A percentile compares a stretch with the other conserved stretches of the same genome.
Evolutionary conservation across 768 basidiomycete species (phyloP).

Genomic region (Ramaria rubella): DNA sequence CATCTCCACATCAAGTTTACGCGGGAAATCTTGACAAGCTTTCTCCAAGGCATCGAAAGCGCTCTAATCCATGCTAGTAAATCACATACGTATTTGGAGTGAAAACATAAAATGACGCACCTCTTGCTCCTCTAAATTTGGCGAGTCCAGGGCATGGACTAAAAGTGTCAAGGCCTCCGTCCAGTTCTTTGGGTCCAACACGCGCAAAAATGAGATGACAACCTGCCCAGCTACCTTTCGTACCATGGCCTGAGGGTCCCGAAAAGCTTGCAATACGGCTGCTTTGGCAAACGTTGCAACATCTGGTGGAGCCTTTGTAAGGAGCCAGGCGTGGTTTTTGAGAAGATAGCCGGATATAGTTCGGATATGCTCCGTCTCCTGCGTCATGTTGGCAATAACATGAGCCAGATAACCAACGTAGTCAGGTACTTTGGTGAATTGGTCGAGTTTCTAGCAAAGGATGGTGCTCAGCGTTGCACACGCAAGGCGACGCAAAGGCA

Average conservation of each 20-base stretch:
- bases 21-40: conserved; percentile 94
- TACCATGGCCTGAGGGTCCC: conserved; percentile 76
- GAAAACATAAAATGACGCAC: conserved; percentile 40
- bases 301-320: conserved; percentile 58
- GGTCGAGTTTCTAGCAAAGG: conserved; percentile 69
- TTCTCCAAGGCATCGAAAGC: conserved; percentile 93
- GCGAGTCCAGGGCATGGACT: conserved; percentile 69
- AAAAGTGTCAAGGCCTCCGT: conserved; percentile 88
- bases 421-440: conserved; percentile 81
- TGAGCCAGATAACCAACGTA: conserved; percentile 95
- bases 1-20: conserved; percentile 91
- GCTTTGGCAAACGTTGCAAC: conserved; percentile 70
- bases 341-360: conserved; percentile 94
- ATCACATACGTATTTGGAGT: neutral
- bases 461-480: conserved; percentile 14
- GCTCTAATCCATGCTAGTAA: conserved; percentile 44
- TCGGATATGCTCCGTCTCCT: conserved; percentile 88
- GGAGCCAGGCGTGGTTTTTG: conserved; percentile 88
- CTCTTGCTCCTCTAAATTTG: conserved; percentile 76
- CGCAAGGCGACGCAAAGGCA: conserved; percentile 13
- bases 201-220: conserved; percentile 82
- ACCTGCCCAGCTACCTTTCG: conserved; percentile 92
- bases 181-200: conserved; percentile 89
- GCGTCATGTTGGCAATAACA: conserved; percentile 73
- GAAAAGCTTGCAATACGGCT: conserved; percentile 75